Conservation (phyloP, 1,284 basidiomycete species). For the Irpex sp. region DNA sequence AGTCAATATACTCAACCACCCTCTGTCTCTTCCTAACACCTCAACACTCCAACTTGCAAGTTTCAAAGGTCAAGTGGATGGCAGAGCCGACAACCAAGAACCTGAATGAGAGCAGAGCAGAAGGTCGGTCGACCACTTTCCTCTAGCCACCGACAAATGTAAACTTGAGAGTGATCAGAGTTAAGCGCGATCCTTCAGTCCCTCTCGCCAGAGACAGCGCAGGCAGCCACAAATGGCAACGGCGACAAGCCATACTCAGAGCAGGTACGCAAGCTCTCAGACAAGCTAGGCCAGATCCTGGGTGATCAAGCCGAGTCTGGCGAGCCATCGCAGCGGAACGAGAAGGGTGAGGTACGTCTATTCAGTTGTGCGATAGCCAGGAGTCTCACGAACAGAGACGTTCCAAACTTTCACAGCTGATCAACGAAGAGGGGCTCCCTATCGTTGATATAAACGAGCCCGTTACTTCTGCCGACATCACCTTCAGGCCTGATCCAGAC, state of each 20-base stretch:
- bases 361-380: conserved; percentile 3
- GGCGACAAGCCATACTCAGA: conserved; percentile 41
- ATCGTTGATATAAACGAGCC: conserved; percentile 76
- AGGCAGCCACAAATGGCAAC: conserved; percentile 16
- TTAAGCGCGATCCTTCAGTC: conserved; percentile 51
- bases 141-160: conserved; percentile 6
- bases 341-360: conserved; percentile 59
- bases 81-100: conserved; percentile 15
- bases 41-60: background rate
- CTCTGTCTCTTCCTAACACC: background rate
- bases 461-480: conserved; percentile 24
- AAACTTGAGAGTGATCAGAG: conserved; percentile 31
- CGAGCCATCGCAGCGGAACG: conserved; percentile 39
- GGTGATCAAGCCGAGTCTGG: conserved; percentile 34
- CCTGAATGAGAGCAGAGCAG: conserved; percentile 28
- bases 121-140: conserved; percentile 24
- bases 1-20: background rate
- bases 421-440: conserved; percentile 75
- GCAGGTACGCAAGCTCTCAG: conserved; percentile 50
- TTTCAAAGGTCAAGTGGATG: background rate
- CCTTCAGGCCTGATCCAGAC: conserved; percentile 12
- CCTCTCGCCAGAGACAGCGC: conserved; percentile 33
- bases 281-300: conserved; percentile 59
- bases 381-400: conserved; percentile 13
- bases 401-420: conserved; percentile 37